Evolutionary conservation across 176 grass and related monocot genomes (phyloP), one percentile per base, ranked within the genome.

Genomic region (Rhynchospora tenuis): DNA sequence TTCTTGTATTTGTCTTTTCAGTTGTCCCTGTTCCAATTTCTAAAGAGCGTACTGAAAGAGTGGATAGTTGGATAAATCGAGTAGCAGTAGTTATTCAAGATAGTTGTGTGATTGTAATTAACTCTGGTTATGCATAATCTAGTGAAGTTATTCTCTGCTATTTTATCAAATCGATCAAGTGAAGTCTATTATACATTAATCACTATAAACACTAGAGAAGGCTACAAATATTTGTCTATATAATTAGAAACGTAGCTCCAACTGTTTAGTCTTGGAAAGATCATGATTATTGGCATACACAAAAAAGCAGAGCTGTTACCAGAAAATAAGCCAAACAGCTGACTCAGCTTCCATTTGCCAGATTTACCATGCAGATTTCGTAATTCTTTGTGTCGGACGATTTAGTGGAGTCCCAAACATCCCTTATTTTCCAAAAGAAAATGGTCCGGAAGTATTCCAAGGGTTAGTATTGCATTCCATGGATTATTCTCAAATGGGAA

Each of bases 361-460:
- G 78, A 76, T 66, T 1, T 81, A 83, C 61, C 62, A 61, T 59
- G 78, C 17, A 0, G 85, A 87, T 83, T 87, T 87, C 10, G 28
- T 87, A 50, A 72, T 87, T 17, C 78, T 87, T 74, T 87, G 85
- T 55, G 61, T 87, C 17, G 85, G 85, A 3, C 65, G 85, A 61
- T 87, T 83, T 15, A 87, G 79, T 28, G 85, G 85, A 1, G 6
- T 77, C 13, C 85, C 66, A 13, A 81, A 81, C 85, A 62, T 87
- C 55, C 85, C 85, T 9, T 15, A n/a, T 1, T 87, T 87, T 52
- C 79, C 85, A 20, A 28, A 46, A 64, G 22, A 78, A 48, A 50
- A 54, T 0, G 73, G 84, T 33, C 73, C 84, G 19, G 70, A 62
- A 4, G 55, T 50, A 20, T 85, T 79, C 17, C 43, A 64, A 11